phyloP scores from a whole-genome alignment of 2,329 filamentous ascomycete genomes.

The Sporothrix pseudoabietina region DNA sequence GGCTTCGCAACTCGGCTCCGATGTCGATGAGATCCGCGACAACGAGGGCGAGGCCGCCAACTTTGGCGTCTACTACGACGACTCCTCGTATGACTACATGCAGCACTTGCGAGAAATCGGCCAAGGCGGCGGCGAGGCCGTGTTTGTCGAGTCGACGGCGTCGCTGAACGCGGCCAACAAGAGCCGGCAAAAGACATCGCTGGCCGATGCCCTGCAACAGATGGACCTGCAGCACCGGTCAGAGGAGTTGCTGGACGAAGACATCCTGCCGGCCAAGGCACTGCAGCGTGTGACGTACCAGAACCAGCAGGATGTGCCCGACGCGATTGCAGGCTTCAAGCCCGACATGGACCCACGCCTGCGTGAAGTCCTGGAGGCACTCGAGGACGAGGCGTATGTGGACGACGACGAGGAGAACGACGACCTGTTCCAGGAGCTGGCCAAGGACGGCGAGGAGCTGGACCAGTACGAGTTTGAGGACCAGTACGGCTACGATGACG shows the following conservation, averaged over 20 bases:
- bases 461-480: conserved; percentile 76
- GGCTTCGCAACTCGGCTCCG: conserved; percentile 70
- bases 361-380: conserved; percentile 85
- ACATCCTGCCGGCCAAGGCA: conserved; percentile 78
- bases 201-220: conserved; percentile 79
- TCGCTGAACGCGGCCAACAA: conserved; percentile 69
- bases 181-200: conserved; percentile 73
- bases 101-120: conserved; percentile 94
- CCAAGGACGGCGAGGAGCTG: conserved; percentile 53
- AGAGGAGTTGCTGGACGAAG: conserved; percentile 66
- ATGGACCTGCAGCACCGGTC: conserved; percentile 58
- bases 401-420: conserved; percentile 85
- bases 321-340: conserved; percentile 89
- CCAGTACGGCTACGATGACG: conserved; percentile 57
- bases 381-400: conserved; percentile 95
- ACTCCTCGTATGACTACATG: conserved; percentile 98
- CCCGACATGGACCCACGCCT: conserved; percentile 96
- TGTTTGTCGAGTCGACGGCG: conserved; percentile 77
- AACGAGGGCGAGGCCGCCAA: conserved; percentile 97
- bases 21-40: conserved; percentile 66
- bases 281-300: conserved; percentile 79
- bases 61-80: conserved; percentile 92
- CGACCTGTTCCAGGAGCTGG: conserved; percentile 69
- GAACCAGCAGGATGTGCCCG: conserved; percentile 88
- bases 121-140: conserved; percentile 69